Evolutionary conservation across 1,139 yeast genomes (phyloP), one percentile per base, ranked within the genome.

Genomic region (Pichia sp.): DNA sequence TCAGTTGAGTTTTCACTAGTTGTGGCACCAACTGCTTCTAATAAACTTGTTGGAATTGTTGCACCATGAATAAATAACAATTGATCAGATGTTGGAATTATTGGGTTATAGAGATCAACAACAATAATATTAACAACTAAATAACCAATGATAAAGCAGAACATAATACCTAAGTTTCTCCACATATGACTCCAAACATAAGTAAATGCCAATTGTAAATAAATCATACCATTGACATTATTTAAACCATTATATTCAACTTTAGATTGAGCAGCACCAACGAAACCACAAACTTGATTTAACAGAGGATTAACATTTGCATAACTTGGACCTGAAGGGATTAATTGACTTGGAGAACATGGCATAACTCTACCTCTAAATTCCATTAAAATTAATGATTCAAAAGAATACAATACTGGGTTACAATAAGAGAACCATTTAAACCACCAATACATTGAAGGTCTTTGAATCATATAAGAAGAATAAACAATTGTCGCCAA

Each of bases 401-500:
- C 85, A 55, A 78, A 79, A 2, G 75, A 78, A 58, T 78, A 80
- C 36, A 75, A 64, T 40, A 79, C 60, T 2, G 85, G 84, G 54
- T 79, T 69, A 45, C 76, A 65, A 57, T 78, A 79, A 3, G 79
- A 72, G 37, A 78, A 71, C 86, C 86, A 80, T 58, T 75, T 72
- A 56, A 78, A 78, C 83, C 83, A 79, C 48, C 80, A 80, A 51
- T 74, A 81, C 83, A 79, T 79, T 0, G 76, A 71, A 8, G 77
- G 77, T 47, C 74, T 61, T 58, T 77, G 83, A 56, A 79, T 74
- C 75, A 77, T 71, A 64, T 72, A 79, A n/a, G 81, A 75, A 18
- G 80, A 70, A 57, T 78, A 79, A 27, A 75, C 62, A 49, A 75
- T 63, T 40, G 74, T 55, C 1, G 74, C 71, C 62, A 78, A 61